phyloP scores from a whole-genome alignment of 106 monocot species.

The Narthecium ossifragum region DNA sequence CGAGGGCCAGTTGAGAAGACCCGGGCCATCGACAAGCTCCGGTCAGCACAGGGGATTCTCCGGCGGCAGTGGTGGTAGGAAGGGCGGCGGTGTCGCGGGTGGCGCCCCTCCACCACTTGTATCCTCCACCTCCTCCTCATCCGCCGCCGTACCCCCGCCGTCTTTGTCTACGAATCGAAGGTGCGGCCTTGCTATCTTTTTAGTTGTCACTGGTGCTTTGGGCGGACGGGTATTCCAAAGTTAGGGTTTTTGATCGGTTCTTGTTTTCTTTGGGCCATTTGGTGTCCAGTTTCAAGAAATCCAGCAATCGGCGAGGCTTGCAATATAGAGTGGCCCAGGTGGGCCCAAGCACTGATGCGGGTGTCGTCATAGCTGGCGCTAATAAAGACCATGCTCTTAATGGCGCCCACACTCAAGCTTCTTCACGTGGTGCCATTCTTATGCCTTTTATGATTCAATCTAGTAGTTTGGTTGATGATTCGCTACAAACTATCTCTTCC shows the following conservation, averaged over 20 bases:
- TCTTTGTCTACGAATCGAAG: conserved; percentile 5
- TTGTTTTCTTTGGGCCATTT: too few relatives aligned
- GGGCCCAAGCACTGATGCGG: too few relatives aligned
- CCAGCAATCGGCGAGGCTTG: too few relatives aligned
- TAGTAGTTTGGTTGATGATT: too few relatives aligned
- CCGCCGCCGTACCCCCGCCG: conserved; percentile 16
- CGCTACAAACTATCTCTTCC: too few relatives aligned
- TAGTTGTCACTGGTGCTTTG: conserved; percentile 1
- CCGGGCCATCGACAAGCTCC: conserved; percentile 41
- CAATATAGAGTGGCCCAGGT: too few relatives aligned
- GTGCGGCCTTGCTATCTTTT: conserved; percentile 1
- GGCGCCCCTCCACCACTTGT: conserved; percentile 14
- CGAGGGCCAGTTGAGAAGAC: conserved; percentile 38
- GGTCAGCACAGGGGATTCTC: conserved; percentile 34
- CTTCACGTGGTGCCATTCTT: too few relatives aligned
- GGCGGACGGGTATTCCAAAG: background rate
- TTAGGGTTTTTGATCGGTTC: background rate
- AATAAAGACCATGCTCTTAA: too few relatives aligned
- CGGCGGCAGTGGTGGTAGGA: conserved; percentile 16
- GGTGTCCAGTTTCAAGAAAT: conserved; percentile 58
- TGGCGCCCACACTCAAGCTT: too few relatives aligned
- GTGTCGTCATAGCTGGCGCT: too few relatives aligned
- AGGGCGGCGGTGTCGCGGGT: conserved; percentile 13
- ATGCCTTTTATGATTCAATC: too few relatives aligned
- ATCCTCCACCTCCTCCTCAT: background rate